phyloP scores from a whole-genome alignment of 305 asterid species.

The Solanum hybrid region DNA sequence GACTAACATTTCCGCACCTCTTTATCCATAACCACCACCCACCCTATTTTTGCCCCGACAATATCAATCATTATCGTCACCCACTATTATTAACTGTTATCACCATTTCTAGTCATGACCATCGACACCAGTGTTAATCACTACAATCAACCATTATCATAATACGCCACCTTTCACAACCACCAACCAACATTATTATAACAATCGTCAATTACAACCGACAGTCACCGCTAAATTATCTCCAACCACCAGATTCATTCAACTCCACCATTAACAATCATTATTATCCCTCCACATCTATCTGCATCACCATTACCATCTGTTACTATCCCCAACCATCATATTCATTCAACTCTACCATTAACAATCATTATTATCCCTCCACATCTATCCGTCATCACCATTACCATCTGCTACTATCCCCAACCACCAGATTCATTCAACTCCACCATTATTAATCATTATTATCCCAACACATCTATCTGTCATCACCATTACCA shows the following conservation, averaged over 20 bases:
- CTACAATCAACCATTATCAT: background rate
- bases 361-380: background rate
- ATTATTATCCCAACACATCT: background rate
- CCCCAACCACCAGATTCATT: background rate
- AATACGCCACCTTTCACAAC: background rate
- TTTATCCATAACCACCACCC: background rate
- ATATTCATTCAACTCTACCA: background rate
- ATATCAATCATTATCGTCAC: background rate
- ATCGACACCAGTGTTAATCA: background rate
- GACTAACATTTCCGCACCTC: background rate
- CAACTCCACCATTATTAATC: background rate
- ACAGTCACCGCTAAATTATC: background rate
- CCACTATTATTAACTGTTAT: background rate
- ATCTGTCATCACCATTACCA: background rate
- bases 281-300: background rate
- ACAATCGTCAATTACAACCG: background rate
- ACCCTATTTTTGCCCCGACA: background rate
- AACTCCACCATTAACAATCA: background rate
- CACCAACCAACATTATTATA: background rate
- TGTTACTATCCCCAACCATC: background rate
- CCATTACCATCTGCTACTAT: background rate
- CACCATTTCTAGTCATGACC: background rate
- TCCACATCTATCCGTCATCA: background rate
- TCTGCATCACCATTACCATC: background rate
- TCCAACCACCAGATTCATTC: background rate